A percentile compares a stretch with the other conserved stretches of the same genome.
Evolutionary conservation across 768 basidiomycete species (phyloP).

Genomic region (Psilocybe sp.): DNA sequence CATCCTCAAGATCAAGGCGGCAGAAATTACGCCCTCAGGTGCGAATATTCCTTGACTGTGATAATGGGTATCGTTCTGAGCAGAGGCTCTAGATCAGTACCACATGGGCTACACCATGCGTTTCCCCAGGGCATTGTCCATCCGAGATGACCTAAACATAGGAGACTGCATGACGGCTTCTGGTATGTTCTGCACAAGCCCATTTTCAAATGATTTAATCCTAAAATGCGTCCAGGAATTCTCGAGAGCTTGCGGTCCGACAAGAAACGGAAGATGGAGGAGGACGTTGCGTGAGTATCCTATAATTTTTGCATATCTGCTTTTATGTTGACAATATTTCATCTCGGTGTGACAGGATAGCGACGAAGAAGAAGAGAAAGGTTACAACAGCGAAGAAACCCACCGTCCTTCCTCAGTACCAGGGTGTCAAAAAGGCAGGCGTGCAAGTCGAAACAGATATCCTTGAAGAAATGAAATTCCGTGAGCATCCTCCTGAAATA

Average conservation of each 20-base stretch:
- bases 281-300: constrained; percentile 44
- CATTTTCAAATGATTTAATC: neutral
- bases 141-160: constrained; percentile 74
- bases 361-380: constrained; percentile 59
- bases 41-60: constrained; percentile 2
- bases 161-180: constrained; percentile 73
- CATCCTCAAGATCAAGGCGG: constrained; percentile 89
- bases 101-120: constrained; percentile 88
- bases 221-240: constrained; percentile 37
- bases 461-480: constrained; percentile 76
- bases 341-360: constrained; percentile 17
- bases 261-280: constrained; percentile 75
- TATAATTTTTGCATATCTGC: neutral
- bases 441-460: constrained; percentile 60
- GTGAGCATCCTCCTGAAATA: constrained; percentile 40
- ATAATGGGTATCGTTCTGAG: neutral
- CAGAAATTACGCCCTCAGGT: constrained; percentile 83
- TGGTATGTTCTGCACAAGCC: constrained; percentile 34
- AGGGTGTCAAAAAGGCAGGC: constrained; percentile 59
- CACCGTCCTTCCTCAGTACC: constrained; percentile 60
- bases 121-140: constrained; percentile 82
- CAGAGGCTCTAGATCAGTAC: constrained; percentile 61
- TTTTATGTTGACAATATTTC: neutral
- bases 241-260: constrained; percentile 59
- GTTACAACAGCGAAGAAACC: constrained; percentile 58